phyloP scores from a whole-genome alignment of 495 filamentous ascomycete genomes.

The Hypomontagnella submonticulosa region DNA sequence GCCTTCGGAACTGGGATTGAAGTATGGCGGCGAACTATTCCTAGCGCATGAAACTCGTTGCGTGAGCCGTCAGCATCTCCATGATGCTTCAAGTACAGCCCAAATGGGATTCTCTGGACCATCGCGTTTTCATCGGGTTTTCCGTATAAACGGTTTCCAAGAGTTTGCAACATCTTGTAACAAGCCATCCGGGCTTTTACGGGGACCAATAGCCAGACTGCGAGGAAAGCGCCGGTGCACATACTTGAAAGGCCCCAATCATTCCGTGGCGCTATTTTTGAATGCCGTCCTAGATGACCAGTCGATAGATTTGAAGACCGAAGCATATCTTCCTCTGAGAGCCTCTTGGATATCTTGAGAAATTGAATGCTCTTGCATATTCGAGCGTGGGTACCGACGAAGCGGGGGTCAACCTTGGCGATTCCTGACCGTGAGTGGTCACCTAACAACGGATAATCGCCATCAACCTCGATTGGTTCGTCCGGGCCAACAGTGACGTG shows the following conservation, averaged over 20 bases:
- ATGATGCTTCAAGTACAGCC: constrained; percentile 48
- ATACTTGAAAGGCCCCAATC: not conserved
- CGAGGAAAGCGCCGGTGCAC: constrained; percentile 16
- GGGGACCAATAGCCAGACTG: constrained; percentile 40
- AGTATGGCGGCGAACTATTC: constrained; percentile 41
- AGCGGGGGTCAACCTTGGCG: constrained; percentile 39
- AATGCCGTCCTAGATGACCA: not conserved
- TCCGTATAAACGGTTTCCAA: constrained; percentile 43
- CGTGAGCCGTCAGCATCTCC: constrained; percentile 20
- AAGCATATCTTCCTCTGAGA: constrained; percentile 16
- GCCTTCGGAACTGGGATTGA: constrained; percentile 43
- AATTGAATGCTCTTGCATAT: constrained; percentile 41
- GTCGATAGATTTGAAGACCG: constrained; percentile 2
- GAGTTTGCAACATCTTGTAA: constrained; percentile 40
- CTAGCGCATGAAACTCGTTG: constrained; percentile 49
- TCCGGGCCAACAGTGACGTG: constrained; percentile 29
- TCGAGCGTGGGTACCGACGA: constrained; percentile 46
- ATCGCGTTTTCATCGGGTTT: not conserved
- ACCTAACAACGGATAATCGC: constrained; percentile 41
- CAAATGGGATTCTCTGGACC: constrained; percentile 49
- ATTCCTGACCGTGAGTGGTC: constrained; percentile 45
- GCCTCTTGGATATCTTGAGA: constrained; percentile 31
- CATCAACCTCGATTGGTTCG: constrained; percentile 35
- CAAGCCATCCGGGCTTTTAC: constrained; percentile 22
- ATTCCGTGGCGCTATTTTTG: constrained; percentile 5